Evolutionary conservation across 441 rosid species (phyloP).

Genomic region (Jatropha multifida): DNA sequence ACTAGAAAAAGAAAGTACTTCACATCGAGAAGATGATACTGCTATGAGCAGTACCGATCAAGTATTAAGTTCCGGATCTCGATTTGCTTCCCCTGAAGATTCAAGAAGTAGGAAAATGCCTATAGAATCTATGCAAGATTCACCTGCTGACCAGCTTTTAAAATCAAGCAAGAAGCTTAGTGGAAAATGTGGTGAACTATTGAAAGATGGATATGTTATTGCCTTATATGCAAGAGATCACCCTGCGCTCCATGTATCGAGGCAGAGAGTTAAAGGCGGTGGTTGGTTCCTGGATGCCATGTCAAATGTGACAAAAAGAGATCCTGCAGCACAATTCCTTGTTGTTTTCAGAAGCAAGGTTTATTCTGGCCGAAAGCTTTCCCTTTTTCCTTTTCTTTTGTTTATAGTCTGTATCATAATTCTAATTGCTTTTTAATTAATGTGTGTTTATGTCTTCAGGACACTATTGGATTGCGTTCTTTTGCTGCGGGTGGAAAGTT

Average conservation of each 20-base stretch:
- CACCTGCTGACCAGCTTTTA: constrained; percentile 48
- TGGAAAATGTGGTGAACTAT: constrained; percentile 55
- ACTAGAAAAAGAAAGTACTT: constrained; percentile 66
- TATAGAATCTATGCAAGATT: constrained; percentile 56
- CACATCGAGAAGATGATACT: constrained; percentile 77
- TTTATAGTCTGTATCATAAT: neutral
- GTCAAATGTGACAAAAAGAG: constrained; percentile 89
- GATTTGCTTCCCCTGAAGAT: constrained; percentile 79
- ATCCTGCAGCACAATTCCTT: constrained; percentile 97
- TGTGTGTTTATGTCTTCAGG: constrained; percentile 44
- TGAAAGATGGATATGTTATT: constrained; percentile 87
- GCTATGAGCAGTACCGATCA: constrained; percentile 90
- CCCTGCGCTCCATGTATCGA: constrained; percentile 71
- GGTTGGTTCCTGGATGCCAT: constrained; percentile 93
- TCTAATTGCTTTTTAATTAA: constrained; percentile 18
- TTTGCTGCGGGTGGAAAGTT: constrained; percentile 99
- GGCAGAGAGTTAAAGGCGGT: constrained; percentile 95
- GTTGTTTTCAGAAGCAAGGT: constrained; percentile 89
- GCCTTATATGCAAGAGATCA: constrained; percentile 81
- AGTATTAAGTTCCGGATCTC: constrained; percentile 74
- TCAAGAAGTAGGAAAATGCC: constrained; percentile 82
- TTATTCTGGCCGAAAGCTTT: constrained; percentile 17
- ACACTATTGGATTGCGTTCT: constrained; percentile 89
- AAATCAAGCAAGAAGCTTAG: constrained; percentile 51
- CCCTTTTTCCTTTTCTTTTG: constrained; percentile 1